Conservation (phyloP, 805 yeast genomes). For the Cyberlindnera misumaiensis region DNA sequence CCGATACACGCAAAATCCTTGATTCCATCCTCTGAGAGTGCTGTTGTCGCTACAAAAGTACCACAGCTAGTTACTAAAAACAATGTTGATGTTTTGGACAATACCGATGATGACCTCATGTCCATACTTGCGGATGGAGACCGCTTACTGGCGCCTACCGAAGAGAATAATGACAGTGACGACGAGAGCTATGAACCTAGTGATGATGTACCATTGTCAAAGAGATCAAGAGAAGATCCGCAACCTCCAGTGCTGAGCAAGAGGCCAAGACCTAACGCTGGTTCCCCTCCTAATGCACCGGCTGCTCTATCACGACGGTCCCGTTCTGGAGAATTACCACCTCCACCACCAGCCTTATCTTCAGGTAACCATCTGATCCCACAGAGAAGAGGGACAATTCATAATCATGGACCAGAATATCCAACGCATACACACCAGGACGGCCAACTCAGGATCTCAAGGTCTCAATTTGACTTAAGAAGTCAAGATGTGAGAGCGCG, state of each 20-base stretch:
- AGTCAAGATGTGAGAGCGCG: background rate
- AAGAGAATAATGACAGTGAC: background rate
- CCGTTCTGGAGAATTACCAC: conserved; percentile 1
- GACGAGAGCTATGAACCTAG: background rate
- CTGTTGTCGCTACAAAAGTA: too few species aligned
- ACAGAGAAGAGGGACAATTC: background rate
- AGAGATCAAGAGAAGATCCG: background rate
- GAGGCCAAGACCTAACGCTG: background rate
- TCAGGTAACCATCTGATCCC: background rate
- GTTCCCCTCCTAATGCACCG: background rate
- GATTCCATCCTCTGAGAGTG: too few species aligned
- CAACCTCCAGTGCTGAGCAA: background rate
- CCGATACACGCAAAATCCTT: background rate
- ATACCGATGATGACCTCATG: conserved; percentile 5
- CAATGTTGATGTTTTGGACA: background rate
- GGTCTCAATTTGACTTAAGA: background rate
- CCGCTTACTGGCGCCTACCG: background rate
- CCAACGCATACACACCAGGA: background rate
- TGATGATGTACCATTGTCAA: background rate
- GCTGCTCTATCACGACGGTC: conserved; percentile 1
- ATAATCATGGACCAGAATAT: background rate
- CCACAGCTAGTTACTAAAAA: background rate
- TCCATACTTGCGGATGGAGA: conserved; percentile 2
- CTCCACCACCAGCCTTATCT: background rate
- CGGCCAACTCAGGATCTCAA: background rate